Evolutionary conservation across 148 eudicot species (phyloP).

Genomic region (Rhododendron ovatum): DNA sequence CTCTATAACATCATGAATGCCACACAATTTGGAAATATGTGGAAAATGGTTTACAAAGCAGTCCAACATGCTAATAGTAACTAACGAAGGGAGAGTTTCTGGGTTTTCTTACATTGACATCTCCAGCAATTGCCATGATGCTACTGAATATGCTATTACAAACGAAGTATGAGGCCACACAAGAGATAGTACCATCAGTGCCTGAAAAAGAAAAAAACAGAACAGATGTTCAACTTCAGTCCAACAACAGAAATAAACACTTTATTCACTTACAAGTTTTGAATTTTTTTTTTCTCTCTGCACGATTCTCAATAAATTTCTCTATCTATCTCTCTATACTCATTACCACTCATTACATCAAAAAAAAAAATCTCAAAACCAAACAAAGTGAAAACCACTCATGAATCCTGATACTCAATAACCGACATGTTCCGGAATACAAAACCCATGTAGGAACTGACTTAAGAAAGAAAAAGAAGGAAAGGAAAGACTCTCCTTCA

Average conservation of each 20-base stretch:
- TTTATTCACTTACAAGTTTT: no score
- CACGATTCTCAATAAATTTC: no score
- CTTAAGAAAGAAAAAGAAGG: not conserved
- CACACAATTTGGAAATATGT: not conserved
- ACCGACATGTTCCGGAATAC: not conserved
- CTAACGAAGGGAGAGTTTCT: not conserved
- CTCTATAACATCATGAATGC: not conserved
- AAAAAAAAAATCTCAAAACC: no score
- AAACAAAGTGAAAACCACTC: not conserved
- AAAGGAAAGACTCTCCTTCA: not conserved
- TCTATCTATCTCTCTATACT: no score
- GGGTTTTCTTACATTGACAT: conserved; percentile 55
- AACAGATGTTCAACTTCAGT: not conserved
- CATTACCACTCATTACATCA: no score
- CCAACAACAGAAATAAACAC: conserved; percentile 1
- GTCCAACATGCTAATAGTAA: not conserved
- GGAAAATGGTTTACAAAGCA: not conserved
- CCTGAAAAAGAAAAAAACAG: conserved; percentile 36
- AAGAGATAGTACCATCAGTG: conserved; percentile 73
- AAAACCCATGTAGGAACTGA: not conserved
- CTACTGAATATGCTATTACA: conserved; percentile 71
- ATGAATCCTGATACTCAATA: not conserved
- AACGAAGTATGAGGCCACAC: conserved; percentile 60
- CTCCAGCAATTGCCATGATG: conserved; percentile 54
- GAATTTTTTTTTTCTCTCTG: no score